Percentiles rank a stretch among this genome's conserved stretches.
Evolutionary conservation across 208 protist species (phyloP).

Genomic region (Leptomonas pyrrhocoris): DNA sequence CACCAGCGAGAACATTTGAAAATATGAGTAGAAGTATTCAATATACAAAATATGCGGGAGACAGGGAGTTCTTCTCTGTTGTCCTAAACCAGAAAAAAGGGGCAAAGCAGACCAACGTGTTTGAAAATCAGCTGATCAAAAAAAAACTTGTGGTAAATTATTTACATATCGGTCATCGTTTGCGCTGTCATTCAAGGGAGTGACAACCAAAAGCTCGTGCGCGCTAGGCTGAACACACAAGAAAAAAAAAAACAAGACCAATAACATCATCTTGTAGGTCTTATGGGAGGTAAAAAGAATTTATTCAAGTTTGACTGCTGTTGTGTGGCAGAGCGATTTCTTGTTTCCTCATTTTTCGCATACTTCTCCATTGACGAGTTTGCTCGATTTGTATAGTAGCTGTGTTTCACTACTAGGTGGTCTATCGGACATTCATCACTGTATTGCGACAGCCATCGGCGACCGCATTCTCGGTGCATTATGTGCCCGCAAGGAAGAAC

Average conservation of each 20-base stretch:
- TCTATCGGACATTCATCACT: slow-evolving; percentile 74
- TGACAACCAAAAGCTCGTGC: too few relatives aligned
- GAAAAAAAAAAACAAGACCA: not conserved
- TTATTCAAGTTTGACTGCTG: not conserved
- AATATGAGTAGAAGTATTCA: too few relatives aligned
- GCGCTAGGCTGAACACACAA: not conserved
- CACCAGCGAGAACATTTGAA: too few relatives aligned
- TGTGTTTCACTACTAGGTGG: slow-evolving; percentile 9
- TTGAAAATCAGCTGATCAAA: not conserved
- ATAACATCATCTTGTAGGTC: not conserved
- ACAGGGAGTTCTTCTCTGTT: too few relatives aligned
- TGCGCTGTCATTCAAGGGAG: too few relatives aligned
- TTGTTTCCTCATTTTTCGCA: not conserved
- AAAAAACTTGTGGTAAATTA: not conserved
- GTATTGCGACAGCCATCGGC: slow-evolving; percentile 70
- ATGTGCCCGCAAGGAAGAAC: slow-evolving; percentile 73
- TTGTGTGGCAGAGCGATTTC: not conserved
- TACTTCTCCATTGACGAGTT: not conserved
- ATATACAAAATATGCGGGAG: too few relatives aligned
- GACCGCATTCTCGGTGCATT: slow-evolving; percentile 68
- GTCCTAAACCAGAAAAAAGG: too few relatives aligned
- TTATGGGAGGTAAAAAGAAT: not conserved
- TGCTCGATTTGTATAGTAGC: not conserved
- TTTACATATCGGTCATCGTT: too few relatives aligned
- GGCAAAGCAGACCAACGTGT: too few relatives aligned